These are phyloP conservation scores for Tricharina praecox DNA, from an alignment of 495 filamentous ascomycete species.

Conservation along the genomic window DNA sequence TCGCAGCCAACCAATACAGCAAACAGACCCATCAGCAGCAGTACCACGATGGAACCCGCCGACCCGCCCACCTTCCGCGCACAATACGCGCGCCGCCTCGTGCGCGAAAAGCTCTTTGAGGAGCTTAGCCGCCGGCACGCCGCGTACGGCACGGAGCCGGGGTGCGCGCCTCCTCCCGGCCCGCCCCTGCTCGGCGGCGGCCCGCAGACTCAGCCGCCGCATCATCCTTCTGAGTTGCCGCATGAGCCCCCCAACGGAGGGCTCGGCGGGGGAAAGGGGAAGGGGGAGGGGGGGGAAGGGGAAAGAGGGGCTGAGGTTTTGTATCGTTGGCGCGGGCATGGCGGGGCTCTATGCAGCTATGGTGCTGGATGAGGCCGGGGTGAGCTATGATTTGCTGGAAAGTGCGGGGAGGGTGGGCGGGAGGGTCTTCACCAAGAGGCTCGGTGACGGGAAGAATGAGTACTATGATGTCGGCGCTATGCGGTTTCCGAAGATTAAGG, in stretches of 20 bases:
- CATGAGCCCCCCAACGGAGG: background rate
- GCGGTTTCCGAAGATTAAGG: conserved; percentile 27
- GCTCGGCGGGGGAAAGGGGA: background rate
- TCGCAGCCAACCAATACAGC: too few species aligned
- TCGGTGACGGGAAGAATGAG: conserved; percentile 20
- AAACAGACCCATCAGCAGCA: too few species aligned
- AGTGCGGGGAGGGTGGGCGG: conserved; percentile 25
- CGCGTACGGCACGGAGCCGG: background rate
- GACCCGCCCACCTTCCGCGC: too few species aligned
- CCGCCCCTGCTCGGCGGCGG: too few species aligned
- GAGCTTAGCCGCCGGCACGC: too few species aligned
- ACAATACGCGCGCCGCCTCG: too few species aligned
- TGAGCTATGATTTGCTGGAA: conserved; percentile 28
- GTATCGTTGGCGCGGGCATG: conserved; percentile 31
- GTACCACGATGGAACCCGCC: too few species aligned
- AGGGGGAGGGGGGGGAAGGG: background rate
- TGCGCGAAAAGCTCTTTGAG: too few species aligned
- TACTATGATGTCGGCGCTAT: conserved; percentile 35
- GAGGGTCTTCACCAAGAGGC: conserved; percentile 23
- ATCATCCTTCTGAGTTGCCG: background rate
- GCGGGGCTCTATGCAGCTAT: conserved; percentile 30
- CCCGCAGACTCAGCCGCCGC: too few species aligned
- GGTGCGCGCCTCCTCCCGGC: too few species aligned
- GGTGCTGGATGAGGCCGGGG: conserved; percentile 24
- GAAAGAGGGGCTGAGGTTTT: background rate